phyloP scores from a whole-genome alignment of 176 grass and related monocot species.

The Eleusine coracana region DNA sequence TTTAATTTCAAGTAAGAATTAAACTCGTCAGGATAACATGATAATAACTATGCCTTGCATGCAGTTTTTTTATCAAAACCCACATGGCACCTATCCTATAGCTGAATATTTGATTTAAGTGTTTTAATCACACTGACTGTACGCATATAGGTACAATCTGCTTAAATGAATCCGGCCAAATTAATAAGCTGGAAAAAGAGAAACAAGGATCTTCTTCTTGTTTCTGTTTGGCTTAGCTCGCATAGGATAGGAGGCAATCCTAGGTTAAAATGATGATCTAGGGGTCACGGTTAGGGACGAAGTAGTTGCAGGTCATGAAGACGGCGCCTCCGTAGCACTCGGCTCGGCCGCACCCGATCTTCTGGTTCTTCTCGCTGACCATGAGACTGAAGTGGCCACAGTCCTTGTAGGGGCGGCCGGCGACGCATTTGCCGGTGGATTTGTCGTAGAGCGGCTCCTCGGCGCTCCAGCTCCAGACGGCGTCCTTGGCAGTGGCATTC shows the following conservation, averaged over 20 bases:
- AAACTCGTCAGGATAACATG: not conserved
- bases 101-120: too few species aligned
- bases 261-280: not conserved
- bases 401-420: not conserved
- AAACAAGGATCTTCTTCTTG: too few species aligned
- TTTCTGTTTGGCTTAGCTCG: too few species aligned
- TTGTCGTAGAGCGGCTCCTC: conserved; percentile 45
- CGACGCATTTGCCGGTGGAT: not conserved
- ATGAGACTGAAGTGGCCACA: conserved; percentile 56
- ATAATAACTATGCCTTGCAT: not conserved
- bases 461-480: not conserved
- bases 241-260: not conserved
- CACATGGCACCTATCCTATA: too few species aligned
- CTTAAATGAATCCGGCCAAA: too few species aligned
- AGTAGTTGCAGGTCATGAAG: conserved; percentile 57
- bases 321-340: conserved; percentile 30
- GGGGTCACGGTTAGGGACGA: not conserved
- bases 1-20: too few species aligned
- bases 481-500: conserved; percentile 39
- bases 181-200: too few species aligned
- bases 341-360: conserved; percentile 31
- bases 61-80: too few species aligned
- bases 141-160: too few species aligned
- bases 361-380: not conserved
- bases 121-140: not conserved